These are phyloP conservation scores for Alternaria hordeiaustralica DNA, from an alignment of 2,329 filamentous ascomycete genomes.

Conservation along the genomic window DNA sequence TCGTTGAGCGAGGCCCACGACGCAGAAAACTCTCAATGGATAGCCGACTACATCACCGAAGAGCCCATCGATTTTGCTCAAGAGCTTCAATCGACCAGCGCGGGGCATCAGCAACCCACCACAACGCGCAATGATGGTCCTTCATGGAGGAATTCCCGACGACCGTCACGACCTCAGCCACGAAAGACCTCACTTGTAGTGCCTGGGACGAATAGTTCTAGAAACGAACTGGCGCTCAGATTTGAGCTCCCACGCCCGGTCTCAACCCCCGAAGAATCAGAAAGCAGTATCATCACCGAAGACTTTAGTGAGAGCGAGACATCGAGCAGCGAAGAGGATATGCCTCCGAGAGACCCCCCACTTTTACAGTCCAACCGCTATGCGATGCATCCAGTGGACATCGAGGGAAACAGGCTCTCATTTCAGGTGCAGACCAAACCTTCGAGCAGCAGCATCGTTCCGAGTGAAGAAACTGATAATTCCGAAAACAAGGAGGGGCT, in stretches of 20 bases:
- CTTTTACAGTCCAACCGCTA: background rate
- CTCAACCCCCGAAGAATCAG: background rate
- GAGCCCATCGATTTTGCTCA: background rate
- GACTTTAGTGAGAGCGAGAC: background rate
- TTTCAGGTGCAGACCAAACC: conserved; percentile 24
- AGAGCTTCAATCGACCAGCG: background rate
- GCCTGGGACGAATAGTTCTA: background rate
- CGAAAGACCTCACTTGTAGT: background rate
- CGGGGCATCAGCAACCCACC: background rate
- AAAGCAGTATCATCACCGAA: background rate
- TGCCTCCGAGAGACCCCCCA: background rate
- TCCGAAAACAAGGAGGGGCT: background rate
- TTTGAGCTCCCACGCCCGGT: background rate
- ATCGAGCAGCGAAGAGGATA: background rate
- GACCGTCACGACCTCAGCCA: background rate
- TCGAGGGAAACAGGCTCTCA: conserved; percentile 32
- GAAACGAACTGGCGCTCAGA: background rate
- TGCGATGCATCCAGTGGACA: conserved; percentile 20
- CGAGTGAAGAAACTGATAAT: background rate
- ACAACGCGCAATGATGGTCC: background rate
- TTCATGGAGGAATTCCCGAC: background rate
- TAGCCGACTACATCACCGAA: background rate
- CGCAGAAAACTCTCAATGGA: background rate
- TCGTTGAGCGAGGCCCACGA: accelerated
- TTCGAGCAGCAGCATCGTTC: background rate